phyloP scores from a whole-genome alignment of 2,329 filamentous ascomycete genomes.

The Gnomoniopsis sp. region DNA sequence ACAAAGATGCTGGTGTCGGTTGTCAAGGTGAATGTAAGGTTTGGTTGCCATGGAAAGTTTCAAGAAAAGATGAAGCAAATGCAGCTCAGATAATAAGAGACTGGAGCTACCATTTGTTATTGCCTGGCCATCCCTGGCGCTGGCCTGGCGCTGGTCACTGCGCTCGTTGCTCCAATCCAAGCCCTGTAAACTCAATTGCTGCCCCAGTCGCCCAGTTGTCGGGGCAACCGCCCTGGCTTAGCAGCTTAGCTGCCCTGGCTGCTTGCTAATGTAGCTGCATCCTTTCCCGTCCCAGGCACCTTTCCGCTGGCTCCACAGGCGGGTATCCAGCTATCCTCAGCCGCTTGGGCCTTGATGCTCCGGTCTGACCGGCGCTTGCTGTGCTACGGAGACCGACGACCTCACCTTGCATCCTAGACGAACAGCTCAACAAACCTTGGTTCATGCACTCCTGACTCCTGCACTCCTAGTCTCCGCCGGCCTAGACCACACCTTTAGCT shows the following conservation, averaged over 20 bases:
- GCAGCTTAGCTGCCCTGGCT: background rate
- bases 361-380: background rate
- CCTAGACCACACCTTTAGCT: background rate
- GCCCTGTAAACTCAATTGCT: slow-evolving; percentile 8
- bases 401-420: background rate
- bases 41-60: background rate
- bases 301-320: background rate
- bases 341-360: background rate
- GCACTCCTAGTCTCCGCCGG: background rate
- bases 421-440: background rate
- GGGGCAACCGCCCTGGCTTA: background rate
- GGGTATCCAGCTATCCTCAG: background rate
- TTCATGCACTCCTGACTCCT: background rate
- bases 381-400: background rate
- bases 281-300: background rate
- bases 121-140: slow-evolving; percentile 3
- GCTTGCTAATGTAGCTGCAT: background rate
- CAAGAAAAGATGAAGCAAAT: too few species aligned
- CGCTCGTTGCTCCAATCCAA: background rate
- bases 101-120: slow-evolving; percentile 12
- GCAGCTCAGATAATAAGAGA: background rate
- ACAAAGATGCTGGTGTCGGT: background rate
- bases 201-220: slow-evolving; percentile 3
- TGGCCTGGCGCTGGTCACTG: too few species aligned
- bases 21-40: background rate